Percentiles rank a stretch among this genome's conserved stretches.
phyloP scores from a whole-genome alignment of 495 filamentous ascomycete genomes.

The Neurospora sp. region DNA sequence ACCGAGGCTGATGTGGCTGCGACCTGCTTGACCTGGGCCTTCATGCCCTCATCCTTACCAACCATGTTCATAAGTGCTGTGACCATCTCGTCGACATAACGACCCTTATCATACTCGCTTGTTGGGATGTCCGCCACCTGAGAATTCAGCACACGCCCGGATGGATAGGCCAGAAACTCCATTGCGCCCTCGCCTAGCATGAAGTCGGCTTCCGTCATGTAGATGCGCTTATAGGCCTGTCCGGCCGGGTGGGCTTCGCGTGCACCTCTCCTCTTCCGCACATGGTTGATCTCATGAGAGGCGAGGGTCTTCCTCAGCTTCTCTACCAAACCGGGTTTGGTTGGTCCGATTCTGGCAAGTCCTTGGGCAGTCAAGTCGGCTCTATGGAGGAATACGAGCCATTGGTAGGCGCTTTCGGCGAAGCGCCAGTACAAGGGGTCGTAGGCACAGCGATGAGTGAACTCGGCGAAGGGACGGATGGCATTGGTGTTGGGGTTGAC shows the following conservation, averaged over 20 bases:
- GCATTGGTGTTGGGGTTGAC: not conserved
- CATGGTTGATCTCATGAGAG: not conserved
- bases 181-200: not conserved
- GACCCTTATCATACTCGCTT: accelerated
- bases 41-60: not conserved
- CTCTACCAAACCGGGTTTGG: not conserved
- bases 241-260: not conserved
- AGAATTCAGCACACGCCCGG: not conserved
- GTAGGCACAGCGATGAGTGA: not conserved
- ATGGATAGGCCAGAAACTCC: not conserved
- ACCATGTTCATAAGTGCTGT: not conserved
- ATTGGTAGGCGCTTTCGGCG: not conserved
- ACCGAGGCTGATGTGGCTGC: accelerated
- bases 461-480: not conserved
- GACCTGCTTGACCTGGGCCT: not conserved
- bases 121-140: not conserved
- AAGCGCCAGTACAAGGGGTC: not conserved
- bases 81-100: not conserved
- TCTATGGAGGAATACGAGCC: not conserved
- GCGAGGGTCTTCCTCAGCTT: not conserved
- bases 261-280: not conserved
- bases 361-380: not conserved
- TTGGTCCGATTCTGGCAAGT: not conserved
- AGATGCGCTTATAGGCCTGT: not conserved
- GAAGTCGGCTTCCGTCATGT: not conserved